Conservation (phyloP, 331 rosid genomes). For the Malus hybrid region DNA sequence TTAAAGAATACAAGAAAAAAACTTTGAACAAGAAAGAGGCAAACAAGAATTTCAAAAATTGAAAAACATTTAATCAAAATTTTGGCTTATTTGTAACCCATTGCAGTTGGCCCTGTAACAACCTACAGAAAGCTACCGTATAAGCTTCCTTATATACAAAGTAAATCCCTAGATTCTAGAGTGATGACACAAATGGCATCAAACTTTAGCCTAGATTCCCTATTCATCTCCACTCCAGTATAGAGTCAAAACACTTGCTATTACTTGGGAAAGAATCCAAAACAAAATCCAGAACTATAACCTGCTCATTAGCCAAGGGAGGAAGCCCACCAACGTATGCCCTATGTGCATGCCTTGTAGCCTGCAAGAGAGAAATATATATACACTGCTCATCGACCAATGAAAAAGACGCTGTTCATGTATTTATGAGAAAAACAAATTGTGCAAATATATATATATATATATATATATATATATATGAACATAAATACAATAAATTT, state of each 20-base stretch:
- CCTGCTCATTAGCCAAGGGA: too few relatives aligned
- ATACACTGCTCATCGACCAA: not conserved
- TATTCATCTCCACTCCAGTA: too few relatives aligned
- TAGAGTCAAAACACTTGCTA: too few relatives aligned
- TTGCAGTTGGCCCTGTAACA: not conserved
- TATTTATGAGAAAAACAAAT: not conserved
- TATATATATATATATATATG: not conserved
- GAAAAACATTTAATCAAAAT: not conserved
- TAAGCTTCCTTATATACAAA: not conserved
- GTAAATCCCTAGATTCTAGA: not conserved
- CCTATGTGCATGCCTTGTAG: too few relatives aligned
- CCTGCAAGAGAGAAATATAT: too few relatives aligned
- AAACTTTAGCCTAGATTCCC: too few relatives aligned
- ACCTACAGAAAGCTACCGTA: not conserved
- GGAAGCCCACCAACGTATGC: too few relatives aligned
- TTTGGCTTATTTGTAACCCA: not conserved
- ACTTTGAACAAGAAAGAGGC: not conserved
- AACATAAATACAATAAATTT: conserved; percentile 1
- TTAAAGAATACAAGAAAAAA: conserved; percentile 5
- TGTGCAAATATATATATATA: not conserved
- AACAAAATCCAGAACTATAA: too few relatives aligned
- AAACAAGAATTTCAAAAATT: not conserved
- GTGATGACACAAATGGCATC: too few relatives aligned
- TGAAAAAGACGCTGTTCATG: not conserved
- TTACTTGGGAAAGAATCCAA: too few relatives aligned